Percentiles rank a stretch among this genome's conserved stretches.
Evolutionary conservation across 2,329 filamentous ascomycete genomes (phyloP).

Genomic region (Epichloe hybrida): DNA sequence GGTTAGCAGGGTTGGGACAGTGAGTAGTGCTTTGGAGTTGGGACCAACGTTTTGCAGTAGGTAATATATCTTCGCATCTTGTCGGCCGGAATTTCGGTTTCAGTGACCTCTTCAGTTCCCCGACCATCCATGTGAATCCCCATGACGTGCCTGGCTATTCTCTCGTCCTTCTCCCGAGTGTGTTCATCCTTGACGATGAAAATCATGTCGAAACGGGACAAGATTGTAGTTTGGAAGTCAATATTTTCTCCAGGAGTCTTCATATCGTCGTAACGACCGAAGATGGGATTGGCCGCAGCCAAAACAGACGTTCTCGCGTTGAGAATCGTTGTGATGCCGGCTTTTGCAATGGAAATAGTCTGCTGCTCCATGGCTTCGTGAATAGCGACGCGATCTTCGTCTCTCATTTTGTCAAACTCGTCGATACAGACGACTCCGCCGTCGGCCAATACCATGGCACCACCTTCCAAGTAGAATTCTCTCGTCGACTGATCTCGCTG

Average conservation of each 20-base stretch:
- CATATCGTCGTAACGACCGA: conserved; percentile 94
- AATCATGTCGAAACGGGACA: conserved; percentile 99
- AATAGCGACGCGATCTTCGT: conserved; percentile 94
- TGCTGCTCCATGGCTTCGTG: conserved; percentile 99
- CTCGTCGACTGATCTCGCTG: conserved; percentile 83
- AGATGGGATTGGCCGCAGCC: conserved; percentile 92
- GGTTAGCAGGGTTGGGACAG: conserved; percentile 15
- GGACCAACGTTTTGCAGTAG: conserved; percentile 80
- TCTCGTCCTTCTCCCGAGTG: conserved; percentile 76
- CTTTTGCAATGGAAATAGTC: conserved; percentile 97
- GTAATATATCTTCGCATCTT: conserved; percentile 97
- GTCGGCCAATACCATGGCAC: conserved; percentile 95
- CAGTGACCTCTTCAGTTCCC: conserved; percentile 65
- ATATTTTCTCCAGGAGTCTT: conserved; percentile 98
- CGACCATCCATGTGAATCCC: conserved; percentile 88
- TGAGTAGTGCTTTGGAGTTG: conserved; percentile 42
- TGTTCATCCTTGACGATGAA: conserved; percentile 98
- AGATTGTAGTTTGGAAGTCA: conserved; percentile 95
- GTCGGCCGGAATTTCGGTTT: conserved; percentile 84
- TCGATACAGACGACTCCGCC: conserved; percentile 97
- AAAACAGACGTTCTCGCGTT: conserved; percentile 92
- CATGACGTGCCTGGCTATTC: conserved; percentile 94
- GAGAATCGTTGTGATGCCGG: conserved; percentile 94
- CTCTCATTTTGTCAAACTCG: conserved; percentile 99
- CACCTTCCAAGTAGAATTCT: conserved; percentile 95